These are phyloP conservation scores for Amphicarpaea edgeworthii DNA, from an alignment of 306 rosid genomes.

Conservation along the genomic window DNA sequence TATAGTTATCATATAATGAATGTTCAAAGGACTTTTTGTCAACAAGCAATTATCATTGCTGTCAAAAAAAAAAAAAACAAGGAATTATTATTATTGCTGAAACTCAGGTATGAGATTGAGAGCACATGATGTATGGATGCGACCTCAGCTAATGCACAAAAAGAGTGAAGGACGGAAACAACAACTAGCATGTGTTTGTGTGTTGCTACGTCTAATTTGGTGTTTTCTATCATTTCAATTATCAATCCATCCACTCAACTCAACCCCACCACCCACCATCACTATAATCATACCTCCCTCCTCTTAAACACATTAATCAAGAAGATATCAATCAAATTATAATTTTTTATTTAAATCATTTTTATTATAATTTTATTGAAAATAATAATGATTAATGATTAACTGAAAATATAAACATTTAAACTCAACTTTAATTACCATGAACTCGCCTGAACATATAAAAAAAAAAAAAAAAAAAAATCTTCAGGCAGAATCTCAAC, in stretches of 20 bases:
- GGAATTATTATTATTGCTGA: no score
- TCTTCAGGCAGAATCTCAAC: slow-evolving; percentile 79
- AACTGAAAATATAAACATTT: no score
- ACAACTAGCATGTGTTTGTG: slow-evolving; percentile 5
- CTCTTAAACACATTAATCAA: no score
- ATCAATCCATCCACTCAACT: slow-evolving; percentile 31
- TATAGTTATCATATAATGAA: neutral
- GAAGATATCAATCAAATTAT: no score
- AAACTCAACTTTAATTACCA: slow-evolving; percentile 44
- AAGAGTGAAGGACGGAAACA: slow-evolving; percentile 18
- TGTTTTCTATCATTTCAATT: slow-evolving; percentile 45
- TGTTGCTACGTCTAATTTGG: slow-evolving; percentile 22
- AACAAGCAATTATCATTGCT: slow-evolving; percentile 10
- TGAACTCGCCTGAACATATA: slow-evolving; percentile 45
- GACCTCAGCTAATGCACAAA: neutral
- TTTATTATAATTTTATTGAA: no score
- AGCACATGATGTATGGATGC: slow-evolving; percentile 10
- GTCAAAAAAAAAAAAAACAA: no score
- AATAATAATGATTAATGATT: no score
- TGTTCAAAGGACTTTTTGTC: neutral
- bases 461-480: slow-evolving; percentile 49
- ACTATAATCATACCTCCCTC: no score
- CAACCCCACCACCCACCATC: slow-evolving; percentile 51
- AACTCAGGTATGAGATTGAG: slow-evolving; percentile 12
- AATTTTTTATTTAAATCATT: no score